Conservation (phyloP, 2,329 filamentous ascomycete species). For the Diplodia mutila region DNA sequence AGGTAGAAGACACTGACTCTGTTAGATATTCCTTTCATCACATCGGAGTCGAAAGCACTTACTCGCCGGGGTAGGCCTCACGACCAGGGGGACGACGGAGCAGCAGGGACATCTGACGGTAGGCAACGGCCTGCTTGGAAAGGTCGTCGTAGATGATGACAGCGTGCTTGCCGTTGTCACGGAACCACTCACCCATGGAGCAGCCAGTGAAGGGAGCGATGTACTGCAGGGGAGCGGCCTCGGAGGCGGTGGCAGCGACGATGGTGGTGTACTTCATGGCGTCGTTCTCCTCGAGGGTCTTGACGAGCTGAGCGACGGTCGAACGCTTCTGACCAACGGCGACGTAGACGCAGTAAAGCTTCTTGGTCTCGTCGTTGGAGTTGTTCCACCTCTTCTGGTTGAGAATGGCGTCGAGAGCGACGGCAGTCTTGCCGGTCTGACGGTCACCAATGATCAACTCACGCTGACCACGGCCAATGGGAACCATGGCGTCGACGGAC, state of each 20-base stretch:
- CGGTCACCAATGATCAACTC: conserved; percentile 99
- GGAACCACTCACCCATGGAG: conserved; percentile 70
- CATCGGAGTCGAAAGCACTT: conserved; percentile 36
- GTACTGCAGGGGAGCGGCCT: conserved; percentile 94
- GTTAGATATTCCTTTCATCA: conserved; percentile 30
- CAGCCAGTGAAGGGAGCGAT: conserved; percentile 87
- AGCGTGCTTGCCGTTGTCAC: conserved; percentile 85
- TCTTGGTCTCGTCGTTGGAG: conserved; percentile 85
- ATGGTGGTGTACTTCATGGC: conserved; percentile 98
- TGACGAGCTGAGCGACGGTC: conserved; percentile 97
- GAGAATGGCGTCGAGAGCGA: conserved; percentile 95
- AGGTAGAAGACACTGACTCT: conserved; percentile 84
- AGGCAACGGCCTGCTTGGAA: conserved; percentile 96
- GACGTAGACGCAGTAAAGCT: conserved; percentile 99
- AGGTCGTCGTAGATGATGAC: conserved; percentile 94
- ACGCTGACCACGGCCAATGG: conserved; percentile 99
- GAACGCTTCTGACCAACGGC: conserved; percentile 99
- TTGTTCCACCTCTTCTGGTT: conserved; percentile 99
- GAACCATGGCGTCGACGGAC: conserved; percentile 99
- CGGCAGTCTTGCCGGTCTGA: conserved; percentile 99
- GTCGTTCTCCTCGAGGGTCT: conserved; percentile 99
- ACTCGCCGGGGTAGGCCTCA: conserved; percentile 98
- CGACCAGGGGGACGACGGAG: conserved; percentile 97
- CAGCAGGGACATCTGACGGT: conserved; percentile 98
- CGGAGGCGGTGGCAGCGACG: conserved; percentile 94